A percentile compares a stretch with the other conserved stretches of the same genome.
Evolutionary conservation across 306 rosid genomes (phyloP).

Genomic region (Abrus pulchellus): DNA sequence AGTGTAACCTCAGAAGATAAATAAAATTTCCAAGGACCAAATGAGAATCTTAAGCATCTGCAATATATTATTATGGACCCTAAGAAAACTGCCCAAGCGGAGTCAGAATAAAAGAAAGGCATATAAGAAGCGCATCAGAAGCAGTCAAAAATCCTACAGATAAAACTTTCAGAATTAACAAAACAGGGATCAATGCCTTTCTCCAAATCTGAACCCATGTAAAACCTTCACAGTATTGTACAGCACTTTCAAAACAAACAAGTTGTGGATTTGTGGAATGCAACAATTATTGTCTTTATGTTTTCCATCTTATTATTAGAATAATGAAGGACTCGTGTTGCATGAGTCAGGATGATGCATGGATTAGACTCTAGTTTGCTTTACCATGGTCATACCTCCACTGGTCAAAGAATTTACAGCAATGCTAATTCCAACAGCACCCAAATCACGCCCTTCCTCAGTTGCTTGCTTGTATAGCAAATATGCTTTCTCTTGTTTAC

Average conservation of each 20-base stretch:
- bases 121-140: background rate
- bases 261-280: constrained; percentile 5
- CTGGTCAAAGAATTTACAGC: constrained; percentile 78
- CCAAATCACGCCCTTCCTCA: constrained; percentile 69
- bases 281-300: constrained; percentile 7
- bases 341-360: constrained; percentile 10
- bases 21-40: constrained; percentile 9
- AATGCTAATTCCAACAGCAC: constrained; percentile 85
- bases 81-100: background rate
- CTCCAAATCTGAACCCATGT: background rate
- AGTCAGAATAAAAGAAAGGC: background rate
- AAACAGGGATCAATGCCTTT: background rate
- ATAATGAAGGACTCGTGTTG: constrained; percentile 10
- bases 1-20: background rate
- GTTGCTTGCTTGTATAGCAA: constrained; percentile 66
- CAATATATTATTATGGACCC: background rate
- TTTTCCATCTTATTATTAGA: constrained; percentile 29
- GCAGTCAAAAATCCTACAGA: background rate
- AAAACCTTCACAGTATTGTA: constrained; percentile 4
- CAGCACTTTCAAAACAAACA: background rate
- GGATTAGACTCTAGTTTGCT: constrained; percentile 37
- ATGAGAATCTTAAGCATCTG: background rate
- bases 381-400: constrained; percentile 62
- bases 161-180: background rate
- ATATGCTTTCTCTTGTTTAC: constrained; percentile 78